Evolutionary conservation across 495 filamentous ascomycete genomes (phyloP).

Genomic region (Podospora australis): DNA sequence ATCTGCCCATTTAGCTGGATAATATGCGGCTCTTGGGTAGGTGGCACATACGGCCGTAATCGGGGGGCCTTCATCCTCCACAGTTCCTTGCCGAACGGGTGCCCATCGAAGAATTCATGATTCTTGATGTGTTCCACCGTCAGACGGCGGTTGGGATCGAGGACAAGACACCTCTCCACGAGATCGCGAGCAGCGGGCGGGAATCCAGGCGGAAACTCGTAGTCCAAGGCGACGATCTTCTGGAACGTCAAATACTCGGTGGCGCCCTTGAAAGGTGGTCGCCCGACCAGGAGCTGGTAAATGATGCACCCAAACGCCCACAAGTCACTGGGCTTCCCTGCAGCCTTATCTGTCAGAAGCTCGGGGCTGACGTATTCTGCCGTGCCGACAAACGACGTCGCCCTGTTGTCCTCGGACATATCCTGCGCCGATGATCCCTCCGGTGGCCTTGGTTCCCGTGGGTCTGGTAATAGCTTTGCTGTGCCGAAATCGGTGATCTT

Average conservation of each 20-base stretch:
- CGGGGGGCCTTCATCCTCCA: constrained; percentile 92
- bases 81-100: constrained; percentile 73
- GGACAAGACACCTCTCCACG: constrained; percentile 83
- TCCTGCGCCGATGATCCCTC: constrained; percentile 46
- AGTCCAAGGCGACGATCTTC: constrained; percentile 91
- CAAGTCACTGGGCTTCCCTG: constrained; percentile 94
- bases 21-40: constrained; percentile 62
- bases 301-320: constrained; percentile 99
- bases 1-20: constrained; percentile 68
- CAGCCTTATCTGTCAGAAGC: constrained; percentile 88
- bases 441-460: constrained; percentile 47
- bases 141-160: constrained; percentile 81
- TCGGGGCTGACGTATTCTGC: constrained; percentile 98
- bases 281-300: constrained; percentile 87
- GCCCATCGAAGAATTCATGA: constrained; percentile 93
- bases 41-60: constrained; percentile 78
- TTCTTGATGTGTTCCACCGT: constrained; percentile 96
- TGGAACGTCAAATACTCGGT: constrained; percentile 98
- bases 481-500: constrained; percentile 99
- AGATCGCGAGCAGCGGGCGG: constrained; percentile 83
- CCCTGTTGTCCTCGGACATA: constrained; percentile 55
- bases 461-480: constrained; percentile 78
- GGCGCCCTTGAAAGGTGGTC: constrained; percentile 94
- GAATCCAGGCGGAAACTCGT: constrained; percentile 88
- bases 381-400: constrained; percentile 94